Evolutionary conservation across 352 stramenopile genomes (phyloP).

Genomic region (Globisporangium ultimum): DNA sequence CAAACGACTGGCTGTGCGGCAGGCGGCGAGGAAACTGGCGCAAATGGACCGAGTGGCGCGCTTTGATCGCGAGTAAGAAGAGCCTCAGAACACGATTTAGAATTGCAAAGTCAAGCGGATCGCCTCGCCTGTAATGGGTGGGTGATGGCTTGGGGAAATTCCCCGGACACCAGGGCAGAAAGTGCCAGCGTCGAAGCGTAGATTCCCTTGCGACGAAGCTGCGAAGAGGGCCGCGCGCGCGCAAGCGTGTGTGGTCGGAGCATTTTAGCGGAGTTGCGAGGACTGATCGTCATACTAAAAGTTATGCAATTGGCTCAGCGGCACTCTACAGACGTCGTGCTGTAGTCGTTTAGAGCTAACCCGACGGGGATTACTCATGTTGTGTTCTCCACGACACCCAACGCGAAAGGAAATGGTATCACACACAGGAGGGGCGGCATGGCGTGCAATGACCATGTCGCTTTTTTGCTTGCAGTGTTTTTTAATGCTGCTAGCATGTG

Average conservation of each 20-base stretch:
- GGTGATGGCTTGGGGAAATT: constrained; percentile 86
- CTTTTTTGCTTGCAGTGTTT: constrained; percentile 11
- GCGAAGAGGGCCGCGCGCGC: constrained; percentile 38
- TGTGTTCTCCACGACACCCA: constrained; percentile 89
- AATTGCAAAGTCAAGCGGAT: constrained; percentile 90
- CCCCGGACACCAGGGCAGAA: constrained; percentile 87
- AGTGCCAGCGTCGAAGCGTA: constrained; percentile 81
- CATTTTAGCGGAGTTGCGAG: constrained; percentile 50
- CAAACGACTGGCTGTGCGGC: not conserved
- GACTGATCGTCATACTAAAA: constrained; percentile 90
- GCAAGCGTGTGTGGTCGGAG: constrained; percentile 15
- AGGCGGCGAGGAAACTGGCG: too few relatives aligned
- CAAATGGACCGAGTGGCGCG: too few relatives aligned
- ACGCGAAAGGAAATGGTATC: constrained; percentile 20
- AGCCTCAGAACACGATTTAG: constrained; percentile 88
- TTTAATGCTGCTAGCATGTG: constrained; percentile 9
- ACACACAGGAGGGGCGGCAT: not conserved
- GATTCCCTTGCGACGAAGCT: constrained; percentile 72
- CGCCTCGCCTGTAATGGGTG: constrained; percentile 7
- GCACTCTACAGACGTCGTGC: constrained; percentile 57
- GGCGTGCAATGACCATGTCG: not conserved
- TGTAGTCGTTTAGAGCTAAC: constrained; percentile 78
- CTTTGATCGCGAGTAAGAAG: too few relatives aligned
- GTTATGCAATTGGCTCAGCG: constrained; percentile 91
- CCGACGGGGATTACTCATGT: constrained; percentile 91